phyloP scores from a whole-genome alignment of 2,329 filamentous ascomycete species.

The Fusarium buharicum region DNA sequence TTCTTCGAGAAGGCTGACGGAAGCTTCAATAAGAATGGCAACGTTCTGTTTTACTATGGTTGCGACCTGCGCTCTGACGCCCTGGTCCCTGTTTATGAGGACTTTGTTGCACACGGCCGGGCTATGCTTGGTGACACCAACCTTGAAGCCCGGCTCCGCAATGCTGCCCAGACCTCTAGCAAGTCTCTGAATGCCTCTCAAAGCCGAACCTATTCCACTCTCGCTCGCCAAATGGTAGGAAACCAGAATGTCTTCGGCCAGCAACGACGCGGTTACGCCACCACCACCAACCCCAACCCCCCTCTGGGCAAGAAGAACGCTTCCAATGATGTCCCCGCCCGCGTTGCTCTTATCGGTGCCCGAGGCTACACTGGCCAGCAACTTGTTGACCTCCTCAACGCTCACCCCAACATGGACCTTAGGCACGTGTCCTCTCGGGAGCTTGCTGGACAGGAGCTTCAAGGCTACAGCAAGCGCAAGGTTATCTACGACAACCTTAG shows the following conservation, averaged over 20 bases:
- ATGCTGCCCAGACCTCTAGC: constrained; percentile 77
- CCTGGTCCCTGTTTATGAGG: constrained; percentile 82
- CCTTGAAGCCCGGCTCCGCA: constrained; percentile 84
- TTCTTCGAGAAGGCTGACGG: constrained; percentile 98
- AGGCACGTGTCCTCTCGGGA: constrained; percentile 93
- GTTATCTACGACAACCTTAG: constrained; percentile 92
- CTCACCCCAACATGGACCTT: constrained; percentile 90
- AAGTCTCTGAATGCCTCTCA: constrained; percentile 55
- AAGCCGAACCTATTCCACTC: constrained; percentile 33
- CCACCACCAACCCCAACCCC: constrained; percentile 75
- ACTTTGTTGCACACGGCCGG: constrained; percentile 84
- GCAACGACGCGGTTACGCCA: constrained; percentile 37
- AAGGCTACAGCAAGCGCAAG: constrained; percentile 90
- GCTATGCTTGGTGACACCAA: constrained; percentile 91
- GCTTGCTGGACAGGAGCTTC: constrained; percentile 83
- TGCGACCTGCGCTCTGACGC: constrained; percentile 80
- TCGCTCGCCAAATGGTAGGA: neutral
- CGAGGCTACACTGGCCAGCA: constrained; percentile 95
- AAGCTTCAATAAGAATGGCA: constrained; percentile 84
- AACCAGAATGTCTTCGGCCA: constrained; percentile 27
- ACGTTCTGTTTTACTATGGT: constrained; percentile 97
- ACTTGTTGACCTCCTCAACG: constrained; percentile 85
- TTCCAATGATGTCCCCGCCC: constrained; percentile 80
- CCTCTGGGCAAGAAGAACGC: constrained; percentile 89
- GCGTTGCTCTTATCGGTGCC: constrained; percentile 87